phyloP scores from a whole-genome alignment of 2,329 filamentous ascomycete genomes.

The Monosporascus cannonballus region DNA sequence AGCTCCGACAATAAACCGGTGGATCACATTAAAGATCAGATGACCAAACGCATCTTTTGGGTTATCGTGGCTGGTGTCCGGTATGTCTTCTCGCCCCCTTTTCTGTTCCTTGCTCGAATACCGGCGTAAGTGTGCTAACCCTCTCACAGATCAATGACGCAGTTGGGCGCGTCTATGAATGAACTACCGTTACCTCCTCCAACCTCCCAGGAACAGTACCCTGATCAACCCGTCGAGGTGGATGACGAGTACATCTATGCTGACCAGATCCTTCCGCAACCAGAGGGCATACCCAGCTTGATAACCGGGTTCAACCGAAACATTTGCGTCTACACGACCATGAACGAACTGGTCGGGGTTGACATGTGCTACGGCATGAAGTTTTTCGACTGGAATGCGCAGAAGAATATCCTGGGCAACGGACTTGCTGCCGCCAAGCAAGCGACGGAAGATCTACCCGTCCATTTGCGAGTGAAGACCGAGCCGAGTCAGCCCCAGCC shows the following conservation, averaged over 20 bases:
- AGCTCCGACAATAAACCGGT: conserved; percentile 40
- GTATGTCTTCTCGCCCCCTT: conserved; percentile 29
- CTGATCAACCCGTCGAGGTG: conserved; percentile 72
- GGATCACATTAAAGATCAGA: conserved; percentile 66
- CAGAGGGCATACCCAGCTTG: conserved; percentile 59
- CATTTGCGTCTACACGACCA: conserved; percentile 72
- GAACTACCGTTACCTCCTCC: conserved; percentile 72
- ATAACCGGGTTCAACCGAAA: conserved; percentile 78
- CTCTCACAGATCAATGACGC: conserved; percentile 60
- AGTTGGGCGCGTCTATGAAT: conserved; percentile 65
- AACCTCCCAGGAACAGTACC: conserved; percentile 69
- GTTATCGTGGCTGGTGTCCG: conserved; percentile 69
- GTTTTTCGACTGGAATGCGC: conserved; percentile 70
- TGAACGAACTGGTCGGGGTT: conserved; percentile 71
- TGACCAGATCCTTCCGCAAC: conserved; percentile 64
- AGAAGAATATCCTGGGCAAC: conserved; percentile 65
- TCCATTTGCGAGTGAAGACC: conserved; percentile 56
- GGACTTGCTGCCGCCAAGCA: conserved; percentile 65
- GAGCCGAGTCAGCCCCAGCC: conserved; percentile 29
- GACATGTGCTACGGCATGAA: conserved; percentile 78
- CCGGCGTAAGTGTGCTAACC: conserved; percentile 7
- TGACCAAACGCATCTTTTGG: conserved; percentile 79
- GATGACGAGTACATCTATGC: conserved; percentile 77
- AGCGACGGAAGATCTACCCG: conserved; percentile 60
- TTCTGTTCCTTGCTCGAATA: no score